Percentiles rank a stretch among this genome's conserved stretches.
phyloP scores from a whole-genome alignment of 2,329 filamentous ascomycete species.

The Ilyonectria robusta region DNA sequence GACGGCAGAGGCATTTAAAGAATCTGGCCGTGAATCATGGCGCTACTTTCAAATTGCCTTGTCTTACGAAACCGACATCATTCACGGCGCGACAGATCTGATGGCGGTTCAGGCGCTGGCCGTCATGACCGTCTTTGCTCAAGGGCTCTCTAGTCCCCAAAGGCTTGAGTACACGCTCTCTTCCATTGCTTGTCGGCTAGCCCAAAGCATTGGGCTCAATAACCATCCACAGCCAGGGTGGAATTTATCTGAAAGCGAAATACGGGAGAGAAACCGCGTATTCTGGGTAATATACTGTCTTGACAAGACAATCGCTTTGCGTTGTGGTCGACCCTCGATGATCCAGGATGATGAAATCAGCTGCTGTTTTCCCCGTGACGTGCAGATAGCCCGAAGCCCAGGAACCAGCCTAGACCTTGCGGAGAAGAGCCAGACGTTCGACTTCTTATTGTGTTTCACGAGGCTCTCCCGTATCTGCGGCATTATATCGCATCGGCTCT shows the following conservation, averaged over 20 bases:
- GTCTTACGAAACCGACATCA: slow-evolving; percentile 1
- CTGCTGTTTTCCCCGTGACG: not conserved
- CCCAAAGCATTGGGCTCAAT: slow-evolving; percentile 10
- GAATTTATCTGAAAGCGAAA: not conserved
- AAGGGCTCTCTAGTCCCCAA: slow-evolving; percentile 21
- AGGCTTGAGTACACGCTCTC: slow-evolving; percentile 13
- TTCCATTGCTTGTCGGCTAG: not conserved
- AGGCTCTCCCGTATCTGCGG: slow-evolving; percentile 14
- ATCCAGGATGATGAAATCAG: slow-evolving; percentile 12
- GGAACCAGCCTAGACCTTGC: no score
- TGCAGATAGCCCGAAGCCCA: not conserved
- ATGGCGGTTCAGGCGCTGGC: slow-evolving; percentile 17
- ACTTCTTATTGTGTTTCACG: not conserved
- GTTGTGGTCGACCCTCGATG: slow-evolving; percentile 9
- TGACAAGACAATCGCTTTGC: slow-evolving; percentile 18
- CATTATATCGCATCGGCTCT: not conserved
- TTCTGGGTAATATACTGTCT: slow-evolving; percentile 30
- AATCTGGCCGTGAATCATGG: slow-evolving; percentile 9
- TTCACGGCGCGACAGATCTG: slow-evolving; percentile 5
- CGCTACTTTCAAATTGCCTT: slow-evolving; percentile 12
- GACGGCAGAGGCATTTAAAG: slow-evolving; percentile 11
- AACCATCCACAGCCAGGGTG: not conserved
- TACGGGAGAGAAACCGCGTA: not conserved
- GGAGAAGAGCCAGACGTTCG: not conserved
- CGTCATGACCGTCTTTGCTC: slow-evolving; percentile 22